Evolutionary conservation across 805 yeast species (phyloP), one percentile per base, ranked within the genome.

Genomic region (Wickerhamiella alocasiicola): DNA sequence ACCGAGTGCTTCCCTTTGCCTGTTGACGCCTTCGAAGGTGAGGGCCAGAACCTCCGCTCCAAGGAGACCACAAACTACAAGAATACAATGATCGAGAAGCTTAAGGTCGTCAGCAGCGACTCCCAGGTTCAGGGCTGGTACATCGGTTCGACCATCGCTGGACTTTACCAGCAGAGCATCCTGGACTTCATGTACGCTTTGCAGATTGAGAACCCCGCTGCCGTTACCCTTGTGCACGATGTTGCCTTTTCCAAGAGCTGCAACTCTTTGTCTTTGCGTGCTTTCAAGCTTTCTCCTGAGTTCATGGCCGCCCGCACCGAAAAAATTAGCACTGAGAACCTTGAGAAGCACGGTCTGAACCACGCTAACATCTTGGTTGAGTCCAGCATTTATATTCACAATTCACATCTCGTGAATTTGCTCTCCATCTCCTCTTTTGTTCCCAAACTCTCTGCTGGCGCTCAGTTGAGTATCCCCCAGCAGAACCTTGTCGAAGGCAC

Each of bases 71-170:
- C 65, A 44, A 72, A 70, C 56, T 84, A 75, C 63, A 85, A 79
- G 57, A 71, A 70, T 39, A 84, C 78, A 35, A 66, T 80, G 53
- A 65, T 78, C 49, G 70, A 72, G 31, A 71, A 73, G 45, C 69
- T 82, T 47, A 72, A 67, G 52, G 69, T 67, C 42, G 71, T 76
- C 46, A 78, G 78, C 36, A 66, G 72, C 45, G 87, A 85, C 34
- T 67, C 74, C 31, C 81, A 76, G 55, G 68, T 77, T 45, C 71
- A 77, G 47, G 95, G 95, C 25, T 83, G 87, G 84, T 83, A 81
- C 63, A 73, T 81, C 55, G 67, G 79, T 32, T 68, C 84, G 21
- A 63, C 66, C 39, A 70, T 80, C 29, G 91, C 91, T 34, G 75
- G 75, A 56, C 76, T 76, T 55, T 72, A 77, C 53, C 74, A 76